phyloP scores from a whole-genome alignment of 2,329 filamentous ascomycete species.

The Paecilomyces sp. region DNA sequence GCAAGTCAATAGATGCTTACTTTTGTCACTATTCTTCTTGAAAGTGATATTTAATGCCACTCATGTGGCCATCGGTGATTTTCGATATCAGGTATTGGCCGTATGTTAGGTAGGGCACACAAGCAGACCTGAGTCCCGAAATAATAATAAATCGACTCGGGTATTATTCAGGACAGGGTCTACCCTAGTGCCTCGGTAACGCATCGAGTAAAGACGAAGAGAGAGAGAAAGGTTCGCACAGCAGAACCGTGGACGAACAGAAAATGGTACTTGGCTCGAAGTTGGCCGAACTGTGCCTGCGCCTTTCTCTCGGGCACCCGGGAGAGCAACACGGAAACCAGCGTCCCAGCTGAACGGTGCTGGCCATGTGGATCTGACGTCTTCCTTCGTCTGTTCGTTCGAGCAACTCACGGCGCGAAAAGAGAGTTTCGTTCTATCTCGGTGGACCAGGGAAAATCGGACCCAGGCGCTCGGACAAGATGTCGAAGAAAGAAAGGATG shows the following conservation, averaged over 20 bases:
- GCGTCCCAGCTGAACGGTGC: not conserved
- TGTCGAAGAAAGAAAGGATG: not conserved
- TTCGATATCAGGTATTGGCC: not conserved
- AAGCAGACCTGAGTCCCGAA: not conserved
- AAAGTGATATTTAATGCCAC: not conserved
- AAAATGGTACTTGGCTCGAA: not conserved
- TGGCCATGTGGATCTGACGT: constrained; percentile 1
- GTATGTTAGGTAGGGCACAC: not conserved
- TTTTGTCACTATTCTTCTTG: not conserved
- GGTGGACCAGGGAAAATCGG: constrained; percentile 1
- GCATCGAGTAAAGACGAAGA: not conserved
- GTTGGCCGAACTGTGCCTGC: not conserved
- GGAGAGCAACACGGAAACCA: not conserved
- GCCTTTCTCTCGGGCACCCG: not conserved
- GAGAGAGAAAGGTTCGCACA: not conserved
- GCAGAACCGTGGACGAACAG: not conserved
- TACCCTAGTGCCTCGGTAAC: not conserved
- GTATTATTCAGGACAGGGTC: too few relatives aligned
- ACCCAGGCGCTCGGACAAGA: not conserved
- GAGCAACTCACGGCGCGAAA: not conserved
- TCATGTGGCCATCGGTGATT: not conserved
- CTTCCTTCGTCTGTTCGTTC: not conserved
- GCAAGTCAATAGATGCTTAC: not conserved
- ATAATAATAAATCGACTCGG: too few relatives aligned
- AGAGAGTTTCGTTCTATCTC: not conserved